Conservation (phyloP, 2,329 filamentous ascomycete genomes). For the Sporothrix inflata region DNA sequence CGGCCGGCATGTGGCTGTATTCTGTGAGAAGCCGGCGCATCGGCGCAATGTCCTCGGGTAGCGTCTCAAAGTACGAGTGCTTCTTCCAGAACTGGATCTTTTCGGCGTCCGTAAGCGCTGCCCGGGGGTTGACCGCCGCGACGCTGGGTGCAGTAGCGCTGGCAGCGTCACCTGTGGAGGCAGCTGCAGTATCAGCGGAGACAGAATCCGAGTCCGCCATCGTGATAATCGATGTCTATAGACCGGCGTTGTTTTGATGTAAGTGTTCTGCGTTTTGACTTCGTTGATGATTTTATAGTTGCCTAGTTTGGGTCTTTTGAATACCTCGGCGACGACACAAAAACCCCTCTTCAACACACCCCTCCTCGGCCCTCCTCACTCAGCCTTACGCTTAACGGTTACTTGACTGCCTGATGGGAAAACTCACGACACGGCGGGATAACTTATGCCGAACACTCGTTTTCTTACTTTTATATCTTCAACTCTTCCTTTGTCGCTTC, state of each 20-base stretch:
- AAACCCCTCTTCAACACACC: conserved; percentile 6
- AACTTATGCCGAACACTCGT: neutral
- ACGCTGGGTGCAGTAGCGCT: neutral
- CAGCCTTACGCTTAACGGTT: neutral
- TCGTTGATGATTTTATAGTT: neutral
- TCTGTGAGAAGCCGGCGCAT: conserved; percentile 33
- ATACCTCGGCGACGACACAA: neutral
- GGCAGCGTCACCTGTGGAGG: neutral
- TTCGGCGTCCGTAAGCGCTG: neutral
- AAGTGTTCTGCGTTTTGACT: neutral
- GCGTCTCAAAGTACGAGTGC: conserved; percentile 12
- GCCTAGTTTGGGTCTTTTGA: neutral
- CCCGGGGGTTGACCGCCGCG: neutral
- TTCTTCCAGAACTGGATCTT: conserved; percentile 5
- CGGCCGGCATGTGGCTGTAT: conserved; percentile 35
- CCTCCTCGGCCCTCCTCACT: neutral
- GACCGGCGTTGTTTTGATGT: neutral
- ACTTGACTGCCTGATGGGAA: neutral
- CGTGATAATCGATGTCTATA: neutral
- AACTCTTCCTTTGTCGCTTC: neutral
- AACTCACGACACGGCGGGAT: neutral
- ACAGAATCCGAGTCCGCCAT: neutral
- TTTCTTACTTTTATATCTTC: neutral
- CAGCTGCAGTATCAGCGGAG: neutral
- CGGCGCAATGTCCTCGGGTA: conserved; percentile 20